phyloP scores from a whole-genome alignment of 176 grass and related monocot genomes.

The Triticum urartu region DNA sequence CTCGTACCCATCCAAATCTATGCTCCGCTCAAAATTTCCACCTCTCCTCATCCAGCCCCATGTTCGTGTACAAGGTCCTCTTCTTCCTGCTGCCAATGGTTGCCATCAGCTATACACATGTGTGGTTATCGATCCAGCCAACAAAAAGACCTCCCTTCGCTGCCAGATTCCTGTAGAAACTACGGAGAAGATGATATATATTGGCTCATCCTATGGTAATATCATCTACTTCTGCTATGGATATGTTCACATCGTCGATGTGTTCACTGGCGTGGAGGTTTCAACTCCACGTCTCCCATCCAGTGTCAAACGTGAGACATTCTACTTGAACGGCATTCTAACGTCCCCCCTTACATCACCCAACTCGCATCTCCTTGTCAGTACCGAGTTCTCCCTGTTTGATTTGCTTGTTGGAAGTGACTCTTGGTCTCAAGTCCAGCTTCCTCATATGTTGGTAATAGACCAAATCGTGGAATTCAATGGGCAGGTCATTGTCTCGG shows the following conservation, averaged over 20 bases:
- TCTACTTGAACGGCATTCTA: too few species aligned
- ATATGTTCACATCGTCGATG: slow-evolving; percentile 21
- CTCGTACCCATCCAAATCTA: neutral
- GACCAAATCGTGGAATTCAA: too few species aligned
- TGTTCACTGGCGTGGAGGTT: slow-evolving; percentile 34
- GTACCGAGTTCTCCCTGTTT: too few species aligned
- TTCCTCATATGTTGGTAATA: too few species aligned
- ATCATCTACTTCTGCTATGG: neutral
- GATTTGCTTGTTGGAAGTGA: too few species aligned
- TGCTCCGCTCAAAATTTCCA: neutral
- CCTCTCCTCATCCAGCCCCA: neutral
- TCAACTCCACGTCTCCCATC: slow-evolving; percentile 21
- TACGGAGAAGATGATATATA: neutral
- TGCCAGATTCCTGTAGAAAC: neutral
- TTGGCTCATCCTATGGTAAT: neutral
- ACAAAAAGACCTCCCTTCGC: neutral
- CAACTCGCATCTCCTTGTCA: too few species aligned
- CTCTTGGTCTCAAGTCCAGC: too few species aligned
- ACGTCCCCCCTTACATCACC: too few species aligned
- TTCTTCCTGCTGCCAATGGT: neutral
- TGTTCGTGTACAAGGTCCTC: neutral
- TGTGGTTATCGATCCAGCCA: slow-evolving; percentile 5
- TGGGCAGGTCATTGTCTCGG: too few species aligned
- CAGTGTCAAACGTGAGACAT: neutral
- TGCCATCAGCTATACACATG: neutral